Evolutionary conservation across 2,329 filamentous ascomycete species (phyloP).

Genomic region (Phialophora expanda): DNA sequence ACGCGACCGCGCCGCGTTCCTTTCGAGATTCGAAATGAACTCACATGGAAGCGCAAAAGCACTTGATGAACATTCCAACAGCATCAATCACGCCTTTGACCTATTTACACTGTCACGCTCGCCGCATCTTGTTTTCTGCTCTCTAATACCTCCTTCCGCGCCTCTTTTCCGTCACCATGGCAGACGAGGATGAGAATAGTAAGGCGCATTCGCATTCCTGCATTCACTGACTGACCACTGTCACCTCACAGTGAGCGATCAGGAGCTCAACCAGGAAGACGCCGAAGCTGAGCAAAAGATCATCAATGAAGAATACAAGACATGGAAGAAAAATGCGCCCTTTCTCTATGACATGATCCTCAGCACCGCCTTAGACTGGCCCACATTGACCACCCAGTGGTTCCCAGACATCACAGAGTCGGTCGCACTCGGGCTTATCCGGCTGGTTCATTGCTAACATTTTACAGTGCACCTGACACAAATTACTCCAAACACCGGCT

Average conservation of each 20-base stretch:
- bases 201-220: conserved; percentile 24
- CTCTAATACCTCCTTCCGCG: background rate
- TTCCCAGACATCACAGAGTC: conserved; percentile 89
- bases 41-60: background rate
- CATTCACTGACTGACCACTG: conserved; percentile 14
- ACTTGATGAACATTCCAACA: background rate
- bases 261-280: conserved; percentile 86
- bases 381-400: conserved; percentile 96
- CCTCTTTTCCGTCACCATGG: conserved; percentile 30
- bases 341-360: conserved; percentile 99
- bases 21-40: background rate
- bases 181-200: conserved; percentile 41
- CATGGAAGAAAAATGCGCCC: conserved; percentile 99
- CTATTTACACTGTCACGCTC: background rate
- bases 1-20: conserved; percentile 16
- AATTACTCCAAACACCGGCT: conserved; percentile 86
- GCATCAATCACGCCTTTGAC: background rate
- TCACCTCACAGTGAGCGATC: conserved; percentile 35
- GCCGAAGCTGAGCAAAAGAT: conserved; percentile 39
- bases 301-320: conserved; percentile 82
- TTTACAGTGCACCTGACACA: conserved; percentile 72
- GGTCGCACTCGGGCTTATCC: conserved; percentile 38
- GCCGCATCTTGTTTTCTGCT: background rate
- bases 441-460: conserved; percentile 24
- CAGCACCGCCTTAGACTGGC: conserved; percentile 94